A percentile compares a stretch with the other conserved stretches of the same genome.
Evolutionary conservation across 495 filamentous ascomycete species (phyloP).

Genomic region (Melanomma pulvis-pyrius): DNA sequence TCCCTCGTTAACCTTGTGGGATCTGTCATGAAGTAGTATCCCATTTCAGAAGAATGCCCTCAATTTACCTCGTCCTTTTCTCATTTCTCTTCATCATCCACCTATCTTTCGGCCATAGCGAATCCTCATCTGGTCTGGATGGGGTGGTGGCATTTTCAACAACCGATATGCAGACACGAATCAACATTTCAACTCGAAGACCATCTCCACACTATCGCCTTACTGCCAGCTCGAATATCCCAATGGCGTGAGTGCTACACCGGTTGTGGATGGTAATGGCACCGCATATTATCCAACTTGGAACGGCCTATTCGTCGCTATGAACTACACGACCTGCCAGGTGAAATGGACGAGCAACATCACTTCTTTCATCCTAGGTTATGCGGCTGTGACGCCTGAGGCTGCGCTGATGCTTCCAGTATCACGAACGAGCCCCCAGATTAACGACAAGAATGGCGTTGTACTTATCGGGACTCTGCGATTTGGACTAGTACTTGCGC

Average conservation of each 20-base stretch:
- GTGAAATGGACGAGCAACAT: constrained; percentile 45
- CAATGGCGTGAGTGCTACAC: constrained; percentile 44
- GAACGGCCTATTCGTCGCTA: constrained; percentile 45
- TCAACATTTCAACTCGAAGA: constrained; percentile 1
- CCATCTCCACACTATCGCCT: neutral
- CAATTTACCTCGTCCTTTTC: no score
- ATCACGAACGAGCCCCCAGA: constrained; percentile 40
- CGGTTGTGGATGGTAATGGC: constrained; percentile 30
- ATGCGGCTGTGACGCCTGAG: constrained; percentile 29
- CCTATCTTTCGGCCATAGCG: no score
- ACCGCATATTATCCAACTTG: constrained; percentile 47
- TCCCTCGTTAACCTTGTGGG: no score
- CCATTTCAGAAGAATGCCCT: no score
- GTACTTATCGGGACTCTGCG: constrained; percentile 46
- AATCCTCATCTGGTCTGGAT: constrained; percentile 13
- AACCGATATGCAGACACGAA: constrained; percentile 22
- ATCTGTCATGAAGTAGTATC: no score
- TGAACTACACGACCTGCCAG: constrained; percentile 44
- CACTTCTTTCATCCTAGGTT: constrained; percentile 37
- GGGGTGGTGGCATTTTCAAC: constrained; percentile 20
- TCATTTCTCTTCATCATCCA: no score
- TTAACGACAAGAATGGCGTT: constrained; percentile 33
- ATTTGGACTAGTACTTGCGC: constrained; percentile 46
- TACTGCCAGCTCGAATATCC: constrained; percentile 19
- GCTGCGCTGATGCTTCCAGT: constrained; percentile 1